Conservation (phyloP, 441 rosid species). For the Euphorbia corollata region DNA sequence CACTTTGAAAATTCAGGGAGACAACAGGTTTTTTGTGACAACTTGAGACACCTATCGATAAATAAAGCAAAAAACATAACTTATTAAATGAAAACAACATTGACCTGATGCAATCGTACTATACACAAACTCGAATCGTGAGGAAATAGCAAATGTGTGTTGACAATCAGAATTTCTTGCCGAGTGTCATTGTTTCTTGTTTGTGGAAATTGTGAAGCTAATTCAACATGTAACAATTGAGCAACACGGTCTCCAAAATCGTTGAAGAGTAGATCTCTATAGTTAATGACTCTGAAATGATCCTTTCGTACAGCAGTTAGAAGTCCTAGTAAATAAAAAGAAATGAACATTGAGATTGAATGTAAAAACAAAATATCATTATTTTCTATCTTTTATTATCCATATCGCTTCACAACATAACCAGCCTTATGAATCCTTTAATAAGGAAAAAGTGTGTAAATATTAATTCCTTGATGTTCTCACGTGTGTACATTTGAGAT, state of each 20-base stretch:
- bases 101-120: constrained; percentile 65
- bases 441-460: too few relatives aligned
- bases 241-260: constrained; percentile 87
- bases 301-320: constrained; percentile 74
- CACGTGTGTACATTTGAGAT: too few relatives aligned
- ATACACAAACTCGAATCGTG: constrained; percentile 69
- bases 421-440: too few relatives aligned
- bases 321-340: constrained; percentile 37
- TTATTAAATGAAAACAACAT: neutral
- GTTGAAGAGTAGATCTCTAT: constrained; percentile 57
- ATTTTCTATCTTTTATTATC: too few relatives aligned
- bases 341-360: constrained; percentile 12
- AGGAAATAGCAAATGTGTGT: constrained; percentile 85
- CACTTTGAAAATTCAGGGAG: too few relatives aligned
- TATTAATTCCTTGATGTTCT: too few relatives aligned
- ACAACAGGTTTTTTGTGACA: too few relatives aligned
- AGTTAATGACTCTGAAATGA: constrained; percentile 56
- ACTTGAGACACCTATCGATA: too few relatives aligned
- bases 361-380: too few relatives aligned
- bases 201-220: constrained; percentile 45
- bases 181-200: constrained; percentile 35
- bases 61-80: too few relatives aligned
- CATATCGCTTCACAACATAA: too few relatives aligned
- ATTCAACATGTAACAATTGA: constrained; percentile 70
- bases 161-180: constrained; percentile 72